A percentile compares a stretch with the other conserved stretches of the same genome.
phyloP scores from a whole-genome alignment of 2,329 filamentous ascomycete genomes.

The Colletotrichum eleusines region DNA sequence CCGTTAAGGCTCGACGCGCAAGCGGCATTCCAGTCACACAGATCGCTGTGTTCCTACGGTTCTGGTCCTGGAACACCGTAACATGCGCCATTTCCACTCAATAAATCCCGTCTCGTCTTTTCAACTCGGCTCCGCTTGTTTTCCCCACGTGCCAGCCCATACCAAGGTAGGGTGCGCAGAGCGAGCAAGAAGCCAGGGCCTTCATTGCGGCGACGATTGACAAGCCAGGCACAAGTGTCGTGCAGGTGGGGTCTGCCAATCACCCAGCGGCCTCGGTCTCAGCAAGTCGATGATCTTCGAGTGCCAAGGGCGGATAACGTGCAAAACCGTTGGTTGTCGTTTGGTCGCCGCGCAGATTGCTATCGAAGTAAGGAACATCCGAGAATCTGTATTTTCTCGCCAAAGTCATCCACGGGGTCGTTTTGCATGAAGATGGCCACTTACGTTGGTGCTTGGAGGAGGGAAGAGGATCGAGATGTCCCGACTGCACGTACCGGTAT shows the following conservation, averaged over 20 bases:
- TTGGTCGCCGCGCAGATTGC: not conserved
- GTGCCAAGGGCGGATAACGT: too few relatives aligned
- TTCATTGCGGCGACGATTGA: constrained; percentile 19
- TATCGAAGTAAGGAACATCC: not conserved
- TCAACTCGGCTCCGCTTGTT: constrained; percentile 46
- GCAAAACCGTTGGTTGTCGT: not conserved
- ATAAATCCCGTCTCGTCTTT: constrained; percentile 49
- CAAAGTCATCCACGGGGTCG: not conserved
- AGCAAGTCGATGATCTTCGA: constrained; percentile 6
- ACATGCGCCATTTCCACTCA: constrained; percentile 47
- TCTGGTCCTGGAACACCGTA: constrained; percentile 33
- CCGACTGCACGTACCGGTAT: constrained; percentile 19
- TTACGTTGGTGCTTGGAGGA: constrained; percentile 30
- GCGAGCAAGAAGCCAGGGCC: constrained; percentile 6
- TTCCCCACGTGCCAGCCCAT: not conserved
- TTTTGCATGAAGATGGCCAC: constrained; percentile 32
- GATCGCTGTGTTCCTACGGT: constrained; percentile 41
- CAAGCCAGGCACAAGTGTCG: constrained; percentile 11
- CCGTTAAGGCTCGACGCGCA: constrained; percentile 58
- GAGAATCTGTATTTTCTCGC: not conserved
- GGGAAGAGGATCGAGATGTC: constrained; percentile 32
- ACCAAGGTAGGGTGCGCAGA: constrained; percentile 26
- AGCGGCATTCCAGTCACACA: constrained; percentile 47
- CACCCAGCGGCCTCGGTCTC: constrained; percentile 19
- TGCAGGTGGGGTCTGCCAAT: constrained; percentile 9